Evolutionary conservation across 352 stramenopile genomes (phyloP).

Genomic region (Phytophthora pisi): DNA sequence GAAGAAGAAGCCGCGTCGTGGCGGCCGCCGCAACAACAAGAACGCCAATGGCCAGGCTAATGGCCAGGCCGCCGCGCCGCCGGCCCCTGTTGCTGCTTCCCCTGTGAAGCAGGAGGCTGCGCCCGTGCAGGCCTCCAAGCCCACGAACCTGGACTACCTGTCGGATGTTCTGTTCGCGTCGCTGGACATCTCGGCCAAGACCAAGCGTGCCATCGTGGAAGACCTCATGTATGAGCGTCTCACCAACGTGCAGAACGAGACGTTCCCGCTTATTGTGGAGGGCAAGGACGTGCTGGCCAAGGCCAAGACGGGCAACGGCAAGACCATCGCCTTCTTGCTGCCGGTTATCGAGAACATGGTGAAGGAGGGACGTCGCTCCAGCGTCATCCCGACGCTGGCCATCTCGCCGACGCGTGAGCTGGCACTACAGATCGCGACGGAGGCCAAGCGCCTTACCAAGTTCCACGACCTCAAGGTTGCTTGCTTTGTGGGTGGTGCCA

Average conservation of each 20-base stretch:
- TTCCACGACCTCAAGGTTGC: conserved; percentile 80
- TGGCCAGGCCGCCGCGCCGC: neutral
- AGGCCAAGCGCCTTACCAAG: conserved; percentile 86
- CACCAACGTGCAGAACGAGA: conserved; percentile 90
- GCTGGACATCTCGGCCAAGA: conserved; percentile 62
- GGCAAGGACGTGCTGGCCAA: conserved; percentile 93
- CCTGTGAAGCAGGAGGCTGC: conserved; percentile 14
- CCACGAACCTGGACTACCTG: conserved; percentile 53
- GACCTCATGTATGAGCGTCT: conserved; percentile 88
- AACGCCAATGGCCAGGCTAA: conserved; percentile 6
- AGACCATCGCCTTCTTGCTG: conserved; percentile 90
- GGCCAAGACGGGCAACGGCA: conserved; percentile 90
- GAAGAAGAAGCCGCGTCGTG: conserved; percentile 62
- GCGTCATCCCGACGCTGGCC: conserved; percentile 92
- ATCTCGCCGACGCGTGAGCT: conserved; percentile 97
- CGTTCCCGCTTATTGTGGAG: conserved; percentile 70
- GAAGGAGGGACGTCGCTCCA: conserved; percentile 49
- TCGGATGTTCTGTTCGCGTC: conserved; percentile 63
- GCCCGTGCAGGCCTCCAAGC: conserved; percentile 10
- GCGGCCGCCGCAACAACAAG: conserved; percentile 47
- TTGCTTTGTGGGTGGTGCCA: conserved; percentile 90
- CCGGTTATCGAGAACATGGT: conserved; percentile 84
- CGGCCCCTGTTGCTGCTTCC: neutral
- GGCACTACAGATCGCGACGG: conserved; percentile 93
- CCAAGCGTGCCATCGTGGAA: conserved; percentile 74